phyloP scores from a whole-genome alignment of 306 rosid genomes.

The Acacia melanoxylon region DNA sequence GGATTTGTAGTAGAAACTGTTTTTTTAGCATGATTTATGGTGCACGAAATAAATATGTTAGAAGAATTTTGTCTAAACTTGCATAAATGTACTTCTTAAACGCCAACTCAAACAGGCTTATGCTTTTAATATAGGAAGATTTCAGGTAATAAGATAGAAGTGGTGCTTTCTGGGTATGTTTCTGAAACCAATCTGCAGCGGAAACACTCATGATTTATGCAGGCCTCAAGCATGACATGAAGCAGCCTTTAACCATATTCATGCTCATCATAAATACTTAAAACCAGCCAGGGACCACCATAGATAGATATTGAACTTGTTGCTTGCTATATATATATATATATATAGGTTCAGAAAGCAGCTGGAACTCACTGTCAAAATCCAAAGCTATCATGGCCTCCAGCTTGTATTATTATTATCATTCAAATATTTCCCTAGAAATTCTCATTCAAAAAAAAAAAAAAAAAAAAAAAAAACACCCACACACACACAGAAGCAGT shows the following conservation, averaged over 20 bases:
- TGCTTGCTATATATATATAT: not conserved
- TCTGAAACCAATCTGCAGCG: not conserved
- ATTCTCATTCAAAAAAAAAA: not conserved
- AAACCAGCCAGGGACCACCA: conserved; percentile 3
- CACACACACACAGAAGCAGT: too few species aligned
- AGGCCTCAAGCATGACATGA: not conserved
- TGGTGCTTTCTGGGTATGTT: not conserved
- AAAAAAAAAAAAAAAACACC: too few species aligned
- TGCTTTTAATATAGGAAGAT: too few species aligned
- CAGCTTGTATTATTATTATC: not conserved
- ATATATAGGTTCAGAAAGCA: not conserved
- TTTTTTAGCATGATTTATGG: too few species aligned
- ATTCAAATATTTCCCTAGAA: not conserved
- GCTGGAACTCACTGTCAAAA: not conserved
- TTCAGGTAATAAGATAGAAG: not conserved
- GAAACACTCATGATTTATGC: not conserved
- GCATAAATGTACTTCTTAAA: too few species aligned
- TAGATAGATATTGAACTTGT: not conserved
- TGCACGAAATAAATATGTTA: too few species aligned
- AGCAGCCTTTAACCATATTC: not conserved
- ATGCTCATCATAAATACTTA: not conserved
- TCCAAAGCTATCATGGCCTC: not conserved
- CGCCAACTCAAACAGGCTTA: too few species aligned
- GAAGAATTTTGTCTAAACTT: too few species aligned
- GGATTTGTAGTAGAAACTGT: too few species aligned